Conservation (phyloP, 768 basidiomycete genomes). For the Wakefieldia striispora region DNA sequence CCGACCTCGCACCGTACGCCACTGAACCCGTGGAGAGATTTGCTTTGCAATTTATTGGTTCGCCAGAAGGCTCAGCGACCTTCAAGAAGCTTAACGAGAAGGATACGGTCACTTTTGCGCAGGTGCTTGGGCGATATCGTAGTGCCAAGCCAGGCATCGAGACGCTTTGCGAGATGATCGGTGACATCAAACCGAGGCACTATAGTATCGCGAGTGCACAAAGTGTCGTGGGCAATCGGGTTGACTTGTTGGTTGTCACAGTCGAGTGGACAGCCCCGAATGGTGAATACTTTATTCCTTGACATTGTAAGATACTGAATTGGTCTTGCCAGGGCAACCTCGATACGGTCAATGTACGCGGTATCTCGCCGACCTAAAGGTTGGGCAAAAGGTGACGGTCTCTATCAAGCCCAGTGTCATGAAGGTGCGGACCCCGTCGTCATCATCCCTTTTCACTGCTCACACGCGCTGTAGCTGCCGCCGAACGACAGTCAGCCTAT, state of each 20-base stretch:
- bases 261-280: constrained; percentile 89
- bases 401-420: constrained; percentile 99
- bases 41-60: constrained; percentile 87
- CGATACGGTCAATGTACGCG: constrained; percentile 95
- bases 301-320: constrained; percentile 3
- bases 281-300: constrained; percentile 48
- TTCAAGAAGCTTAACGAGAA: constrained; percentile 97
- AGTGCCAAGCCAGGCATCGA: constrained; percentile 83
- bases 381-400: constrained; percentile 93
- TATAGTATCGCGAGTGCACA: constrained; percentile 98
- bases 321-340: constrained; percentile 49
- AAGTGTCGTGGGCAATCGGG: constrained; percentile 90
- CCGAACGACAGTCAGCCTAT: constrained; percentile 82
- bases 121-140: constrained; percentile 72
- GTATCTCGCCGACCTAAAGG: constrained; percentile 79
- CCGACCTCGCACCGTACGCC: constrained; percentile 79
- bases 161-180: constrained; percentile 82
- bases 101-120: constrained; percentile 92
- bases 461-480: constrained; percentile 58
- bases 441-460: background rate
- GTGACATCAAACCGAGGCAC: constrained; percentile 95
- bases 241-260: constrained; percentile 93
- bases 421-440: constrained; percentile 60
- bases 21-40: constrained; percentile 66
- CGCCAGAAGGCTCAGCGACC: constrained; percentile 84